Conservation (phyloP, 169 alveolate species). For the Eimeria falciformis region DNA sequence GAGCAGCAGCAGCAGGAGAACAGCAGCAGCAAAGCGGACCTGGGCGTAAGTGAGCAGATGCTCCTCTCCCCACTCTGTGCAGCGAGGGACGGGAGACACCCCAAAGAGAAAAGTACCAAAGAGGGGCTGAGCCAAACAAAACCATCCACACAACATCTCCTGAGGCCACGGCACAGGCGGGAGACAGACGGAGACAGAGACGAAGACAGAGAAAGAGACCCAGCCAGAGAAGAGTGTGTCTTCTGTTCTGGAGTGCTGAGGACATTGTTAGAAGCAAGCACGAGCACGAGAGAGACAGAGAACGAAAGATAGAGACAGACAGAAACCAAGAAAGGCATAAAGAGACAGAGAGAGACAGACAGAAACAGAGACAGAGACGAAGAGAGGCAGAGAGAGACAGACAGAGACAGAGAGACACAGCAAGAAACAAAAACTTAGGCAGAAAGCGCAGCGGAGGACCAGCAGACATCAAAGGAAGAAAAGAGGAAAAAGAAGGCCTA, state of each 20-base stretch:
- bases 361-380: neutral
- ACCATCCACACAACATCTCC: too few species aligned
- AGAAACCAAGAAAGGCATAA: neutral
- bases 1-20: neutral
- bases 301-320: neutral
- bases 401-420: neutral
- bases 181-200: too few species aligned
- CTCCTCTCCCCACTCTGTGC: neutral
- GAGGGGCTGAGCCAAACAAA: neutral
- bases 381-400: neutral
- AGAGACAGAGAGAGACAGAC: neutral
- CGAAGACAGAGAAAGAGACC: too few species aligned
- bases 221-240: too few species aligned
- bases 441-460: neutral
- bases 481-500: neutral
- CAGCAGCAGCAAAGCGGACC: neutral
- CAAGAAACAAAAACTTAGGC: neutral
- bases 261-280: too few species aligned
- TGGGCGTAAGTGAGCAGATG: neutral
- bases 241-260: too few species aligned
- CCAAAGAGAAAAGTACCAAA: neutral
- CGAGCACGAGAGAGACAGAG: too few species aligned
- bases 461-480: neutral
- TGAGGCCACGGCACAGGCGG: too few species aligned
- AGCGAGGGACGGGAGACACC: neutral